Base-by-base conservation (phyloP, 768 basidiomycete species). In the Pleurotus pulmonarius region DNA sequence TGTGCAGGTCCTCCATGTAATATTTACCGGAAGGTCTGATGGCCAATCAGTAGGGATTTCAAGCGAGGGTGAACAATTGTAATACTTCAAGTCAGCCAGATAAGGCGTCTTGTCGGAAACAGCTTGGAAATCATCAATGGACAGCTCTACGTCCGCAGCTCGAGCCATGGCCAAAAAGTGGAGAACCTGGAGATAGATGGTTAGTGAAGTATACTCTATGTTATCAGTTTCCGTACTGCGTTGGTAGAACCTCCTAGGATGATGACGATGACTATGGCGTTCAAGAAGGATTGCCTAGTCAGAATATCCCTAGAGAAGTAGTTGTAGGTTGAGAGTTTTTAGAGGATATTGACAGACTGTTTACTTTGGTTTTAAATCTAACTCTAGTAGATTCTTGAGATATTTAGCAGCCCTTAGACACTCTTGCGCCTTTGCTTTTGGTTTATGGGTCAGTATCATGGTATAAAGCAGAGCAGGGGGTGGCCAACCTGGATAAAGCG, bases 1-100 rank as follows among this genome's bases (percentile, higher is more conserved):
- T 83, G 75, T 94, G 92, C 46, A 94, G 78, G 63, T 95, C 92
- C 69, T 93, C 88, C 91, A 94, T 94, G 64, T 87, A 85, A 69
- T 92, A 94, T 72, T 83, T 83, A 22, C 91, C 92, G 5, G 90
- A 91, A 13, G 91, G 90, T 72, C 86, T 87, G 55, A 46, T 53
- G 9, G 26, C 5, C 20, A 24, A 1, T 45, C 16, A 39, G 22
- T 16, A 39, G 20, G 16, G 9, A n/a, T 41, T 16, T 40, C 25
- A 44, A 34, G 37, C 6, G 18, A 18, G 29, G 26, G 44, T 22
- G 12, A 15, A 11, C 9, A 11, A 49, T 43, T 66, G 67, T 73
- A 73, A 56, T 66, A 83, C 83, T 84, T 91, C 59, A 94, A 76
- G 64, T 94, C 88, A n/a, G 88, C 89, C 4, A 94, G 80, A 68